Evolutionary conservation across 1,284 basidiomycete genomes (phyloP).

Genomic region (Exobasidium cylindrosporum): DNA sequence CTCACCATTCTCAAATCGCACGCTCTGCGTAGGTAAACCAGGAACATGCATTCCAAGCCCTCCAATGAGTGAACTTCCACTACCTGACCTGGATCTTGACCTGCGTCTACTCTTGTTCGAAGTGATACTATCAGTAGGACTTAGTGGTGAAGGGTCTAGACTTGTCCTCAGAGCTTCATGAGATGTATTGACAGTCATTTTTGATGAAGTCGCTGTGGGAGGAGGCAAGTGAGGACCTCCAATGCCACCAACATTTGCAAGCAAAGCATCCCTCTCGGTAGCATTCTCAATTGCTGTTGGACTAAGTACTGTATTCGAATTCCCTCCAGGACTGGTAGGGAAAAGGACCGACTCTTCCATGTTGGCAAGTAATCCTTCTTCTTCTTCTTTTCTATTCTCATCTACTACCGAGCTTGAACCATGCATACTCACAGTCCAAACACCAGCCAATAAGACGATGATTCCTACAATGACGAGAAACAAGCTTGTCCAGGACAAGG

Average conservation of each 20-base stretch:
- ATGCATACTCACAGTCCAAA: constrained; percentile 72
- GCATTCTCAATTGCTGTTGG: neutral
- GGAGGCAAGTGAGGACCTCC: constrained; percentile 41
- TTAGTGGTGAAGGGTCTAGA: neutral
- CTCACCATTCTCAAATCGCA: neutral
- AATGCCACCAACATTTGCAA: constrained; percentile 34
- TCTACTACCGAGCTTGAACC: constrained; percentile 16
- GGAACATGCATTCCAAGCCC: constrained; percentile 9
- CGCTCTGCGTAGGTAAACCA: neutral
- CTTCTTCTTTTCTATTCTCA: constrained; percentile 16
- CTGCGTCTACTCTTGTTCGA: neutral
- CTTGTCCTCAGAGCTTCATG: neutral
- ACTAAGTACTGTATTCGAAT: neutral
- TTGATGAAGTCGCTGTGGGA: neutral
- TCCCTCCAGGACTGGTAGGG: neutral
- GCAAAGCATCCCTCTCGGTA: constrained; percentile 17
- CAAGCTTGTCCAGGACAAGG: constrained; percentile 69
- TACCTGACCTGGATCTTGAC: neutral
- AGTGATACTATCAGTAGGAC: neutral
- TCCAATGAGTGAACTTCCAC: neutral
- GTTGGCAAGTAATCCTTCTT: neutral
- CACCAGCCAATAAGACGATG: constrained; percentile 74
- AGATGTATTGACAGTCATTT: neutral
- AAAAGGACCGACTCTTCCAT: neutral
- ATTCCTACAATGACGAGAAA: constrained; percentile 76